Base-by-base conservation (phyloP, 1,284 basidiomycete genomes). In the Pseudozyma flocculosa region DNA sequence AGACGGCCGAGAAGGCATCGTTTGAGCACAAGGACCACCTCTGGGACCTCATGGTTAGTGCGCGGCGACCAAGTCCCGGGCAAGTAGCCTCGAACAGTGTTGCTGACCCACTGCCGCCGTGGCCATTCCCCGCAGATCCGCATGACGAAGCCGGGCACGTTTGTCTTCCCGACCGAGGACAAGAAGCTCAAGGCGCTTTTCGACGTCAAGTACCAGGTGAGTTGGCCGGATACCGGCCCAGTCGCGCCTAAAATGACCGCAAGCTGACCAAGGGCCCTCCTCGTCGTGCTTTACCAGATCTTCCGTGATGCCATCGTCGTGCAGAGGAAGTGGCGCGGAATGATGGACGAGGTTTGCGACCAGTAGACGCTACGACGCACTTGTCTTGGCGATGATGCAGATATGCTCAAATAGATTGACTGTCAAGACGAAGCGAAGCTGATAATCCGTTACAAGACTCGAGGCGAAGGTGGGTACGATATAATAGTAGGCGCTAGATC, bases 21-120 rank as follows among this genome's bases (percentile, higher is more conserved):
- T 81, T 82, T 55, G 81, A 82, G 54, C 84, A 87, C 67, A 85
- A 85, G 34, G 83, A 87, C 63, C 81, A 82, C 61, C 81, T 97
- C 60, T 98, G 94, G 94, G 83, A 87, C 44, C 88, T 94, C 66
- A 98, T 98, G 94, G 91, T 87, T 50, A 46, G 83, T 76, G 11
- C 10, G n/a, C n/a, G n/a, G n/a, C 13, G 21, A 48, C 40, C 43
- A 18, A 17, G n/a, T n/a, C n/a, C 23, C 22, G 38, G 21, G 24
- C 24, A 14, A 7, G 40, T 10, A 17, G 14, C 29, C 37, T 15
- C 11, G 41, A 45, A 40, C 50, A 49, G 17, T 41, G 29, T 34
- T 9, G 43, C 17, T 39, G 32, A 23, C n/a, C n/a, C n/a, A n/a
- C n/a, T n/a, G 11, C 24, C 23, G 19, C 36, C 19, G 8, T 21